These are phyloP conservation scores for Barnettozyma pratensis DNA, from an alignment of 805 yeast species.

Conservation along the genomic window DNA sequence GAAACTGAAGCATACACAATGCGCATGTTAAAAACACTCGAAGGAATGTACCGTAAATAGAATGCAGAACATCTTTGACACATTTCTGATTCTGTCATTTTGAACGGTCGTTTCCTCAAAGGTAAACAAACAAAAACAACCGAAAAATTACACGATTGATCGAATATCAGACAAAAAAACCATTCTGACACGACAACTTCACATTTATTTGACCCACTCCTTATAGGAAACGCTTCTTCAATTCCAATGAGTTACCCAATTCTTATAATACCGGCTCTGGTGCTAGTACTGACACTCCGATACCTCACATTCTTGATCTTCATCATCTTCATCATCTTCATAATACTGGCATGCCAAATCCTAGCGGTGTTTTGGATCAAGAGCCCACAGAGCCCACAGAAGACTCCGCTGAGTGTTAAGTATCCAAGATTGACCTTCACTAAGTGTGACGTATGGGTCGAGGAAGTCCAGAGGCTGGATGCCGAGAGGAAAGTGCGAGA, in stretches of 20 bases:
- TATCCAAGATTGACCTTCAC: conserved; percentile 27
- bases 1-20: no score
- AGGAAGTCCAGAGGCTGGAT: conserved; percentile 16
- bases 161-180: no score
- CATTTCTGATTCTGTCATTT: conserved; percentile 1
- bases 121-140: neutral
- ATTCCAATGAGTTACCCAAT: neutral
- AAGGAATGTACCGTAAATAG: no score
- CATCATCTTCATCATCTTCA: neutral
- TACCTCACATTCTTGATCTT: neutral
- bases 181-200: no score
- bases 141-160: neutral
- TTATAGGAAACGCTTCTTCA: neutral
- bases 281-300: neutral
- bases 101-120: neutral
- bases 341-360: neutral
- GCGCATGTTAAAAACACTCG: no score
- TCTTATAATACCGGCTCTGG: neutral
- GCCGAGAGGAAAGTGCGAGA: conserved; percentile 5
- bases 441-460: conserved; percentile 26
- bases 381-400: conserved; percentile 4
- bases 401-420: conserved; percentile 1
- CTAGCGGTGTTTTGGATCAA: conserved; percentile 1
- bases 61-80: neutral
- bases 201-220: neutral